Conservation (phyloP, 2,329 filamentous ascomycete genomes). For the Ascochyta lentis region DNA sequence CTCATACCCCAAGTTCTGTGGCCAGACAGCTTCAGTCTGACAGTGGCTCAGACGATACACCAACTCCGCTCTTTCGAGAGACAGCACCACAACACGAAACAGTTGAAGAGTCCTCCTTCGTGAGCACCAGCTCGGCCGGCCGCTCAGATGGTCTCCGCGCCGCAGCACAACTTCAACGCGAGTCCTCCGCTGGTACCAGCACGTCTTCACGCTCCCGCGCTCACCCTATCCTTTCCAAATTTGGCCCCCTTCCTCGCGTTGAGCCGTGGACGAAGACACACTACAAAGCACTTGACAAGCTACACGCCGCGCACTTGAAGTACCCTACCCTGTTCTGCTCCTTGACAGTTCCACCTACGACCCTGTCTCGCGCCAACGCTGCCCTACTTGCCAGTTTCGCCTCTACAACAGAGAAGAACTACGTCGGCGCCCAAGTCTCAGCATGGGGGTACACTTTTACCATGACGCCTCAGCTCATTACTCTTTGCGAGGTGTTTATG, state of each 20-base stretch:
- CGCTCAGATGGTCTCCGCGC: slow-evolving; percentile 12
- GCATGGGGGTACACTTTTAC: slow-evolving; percentile 46
- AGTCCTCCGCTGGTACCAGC: slow-evolving; percentile 16
- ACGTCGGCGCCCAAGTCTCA: slow-evolving; percentile 38
- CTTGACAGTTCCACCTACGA: slow-evolving; percentile 17
- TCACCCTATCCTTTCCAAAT: slow-evolving; percentile 37
- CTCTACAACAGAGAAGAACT: slow-evolving; percentile 26
- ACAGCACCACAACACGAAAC: not conserved
- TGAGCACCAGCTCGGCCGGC: slow-evolving; percentile 15
- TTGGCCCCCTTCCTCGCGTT: slow-evolving; percentile 40
- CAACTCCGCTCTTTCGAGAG: slow-evolving; percentile 22
- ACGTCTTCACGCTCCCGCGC: slow-evolving; percentile 13
- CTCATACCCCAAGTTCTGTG: slow-evolving; percentile 15
- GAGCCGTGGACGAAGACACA: slow-evolving; percentile 52
- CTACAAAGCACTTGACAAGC: slow-evolving; percentile 47
- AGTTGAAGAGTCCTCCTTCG: slow-evolving; percentile 5
- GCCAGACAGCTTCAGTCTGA: slow-evolving; percentile 1
- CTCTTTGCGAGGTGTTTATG: slow-evolving; percentile 45
- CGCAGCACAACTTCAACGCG: slow-evolving; percentile 11
- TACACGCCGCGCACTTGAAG: slow-evolving; percentile 44
- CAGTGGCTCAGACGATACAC: slow-evolving; percentile 5
- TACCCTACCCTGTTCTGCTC: slow-evolving; percentile 41
- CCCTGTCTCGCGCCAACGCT: slow-evolving; percentile 37
- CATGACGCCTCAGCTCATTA: slow-evolving; percentile 41
- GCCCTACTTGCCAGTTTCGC: slow-evolving; percentile 38